phyloP scores from a whole-genome alignment of 805 yeast species.

The Barnettozyma wickerhamii region DNA sequence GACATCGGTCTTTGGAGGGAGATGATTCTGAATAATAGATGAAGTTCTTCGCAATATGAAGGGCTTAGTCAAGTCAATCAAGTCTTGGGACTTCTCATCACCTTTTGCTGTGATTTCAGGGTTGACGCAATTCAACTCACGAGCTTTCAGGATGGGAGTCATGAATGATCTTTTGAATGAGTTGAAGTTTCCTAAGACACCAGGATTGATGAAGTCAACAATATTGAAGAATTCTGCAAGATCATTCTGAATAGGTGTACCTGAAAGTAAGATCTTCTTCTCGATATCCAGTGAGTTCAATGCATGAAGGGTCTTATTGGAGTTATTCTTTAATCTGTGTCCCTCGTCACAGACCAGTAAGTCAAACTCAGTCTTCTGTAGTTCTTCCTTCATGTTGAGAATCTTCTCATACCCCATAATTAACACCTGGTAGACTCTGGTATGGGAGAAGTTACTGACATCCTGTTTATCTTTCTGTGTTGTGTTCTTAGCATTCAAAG shows the following conservation, averaged over 20 bases:
- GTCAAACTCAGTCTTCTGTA: conserved; percentile 45
- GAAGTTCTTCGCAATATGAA: conserved; percentile 75
- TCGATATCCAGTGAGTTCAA: conserved; percentile 38
- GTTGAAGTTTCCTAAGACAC: conserved; percentile 60
- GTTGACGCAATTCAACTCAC: conserved; percentile 60
- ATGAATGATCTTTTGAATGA: conserved; percentile 59
- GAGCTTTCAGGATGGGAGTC: conserved; percentile 64
- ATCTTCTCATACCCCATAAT: conserved; percentile 87
- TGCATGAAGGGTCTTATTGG: conserved; percentile 66
- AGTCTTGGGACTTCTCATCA: conserved; percentile 53
- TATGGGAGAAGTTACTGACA: conserved; percentile 36
- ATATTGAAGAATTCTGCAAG: conserved; percentile 76
- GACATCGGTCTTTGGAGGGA: conserved; percentile 73
- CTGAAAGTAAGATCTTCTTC: conserved; percentile 66
- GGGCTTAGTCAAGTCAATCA: conserved; percentile 56
- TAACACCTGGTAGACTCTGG: conserved; percentile 75
- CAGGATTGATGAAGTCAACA: conserved; percentile 81
- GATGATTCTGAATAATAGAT: conserved; percentile 47
- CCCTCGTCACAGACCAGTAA: conserved; percentile 88
- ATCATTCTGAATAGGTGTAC: conserved; percentile 94
- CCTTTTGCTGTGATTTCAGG: conserved; percentile 50
- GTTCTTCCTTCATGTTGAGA: conserved; percentile 46
- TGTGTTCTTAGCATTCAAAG: conserved; percentile 46
- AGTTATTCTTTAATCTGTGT: conserved; percentile 74
- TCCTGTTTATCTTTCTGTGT: conserved; percentile 42